These are phyloP conservation scores for Lactifluus piperatus DNA, from an alignment of 768 basidiomycete species.

Conservation along the genomic window DNA sequence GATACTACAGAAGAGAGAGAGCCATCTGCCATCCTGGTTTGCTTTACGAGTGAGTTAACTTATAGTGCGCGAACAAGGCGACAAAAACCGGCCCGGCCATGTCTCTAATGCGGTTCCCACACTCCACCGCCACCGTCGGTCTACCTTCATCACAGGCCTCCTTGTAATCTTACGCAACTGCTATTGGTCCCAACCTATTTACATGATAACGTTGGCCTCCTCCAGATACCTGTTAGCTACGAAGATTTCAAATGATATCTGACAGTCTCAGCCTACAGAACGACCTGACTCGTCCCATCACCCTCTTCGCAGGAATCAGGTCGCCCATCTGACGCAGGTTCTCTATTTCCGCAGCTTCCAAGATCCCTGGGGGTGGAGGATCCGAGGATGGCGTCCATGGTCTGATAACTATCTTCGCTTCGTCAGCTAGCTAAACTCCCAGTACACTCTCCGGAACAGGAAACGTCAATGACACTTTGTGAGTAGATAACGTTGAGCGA, in stretches of 20 bases:
- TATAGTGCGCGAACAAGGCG: neutral
- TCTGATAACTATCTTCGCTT: neutral
- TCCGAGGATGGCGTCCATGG: neutral
- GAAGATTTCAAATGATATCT: too few relatives aligned
- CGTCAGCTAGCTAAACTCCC: neutral
- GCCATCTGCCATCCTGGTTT: constrained; percentile 33
- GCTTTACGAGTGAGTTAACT: neutral
- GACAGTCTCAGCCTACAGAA: too few relatives aligned
- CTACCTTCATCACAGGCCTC: too few relatives aligned
- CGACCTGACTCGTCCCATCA: too few relatives aligned
- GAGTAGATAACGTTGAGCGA: neutral
- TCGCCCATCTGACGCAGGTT: neutral
- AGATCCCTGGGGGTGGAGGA: neutral
- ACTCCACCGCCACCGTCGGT: too few relatives aligned
- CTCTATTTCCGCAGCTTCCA: neutral
- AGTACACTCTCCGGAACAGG: neutral
- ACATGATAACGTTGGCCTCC: too few relatives aligned
- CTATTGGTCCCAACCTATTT: too few relatives aligned
- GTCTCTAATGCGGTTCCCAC: too few relatives aligned
- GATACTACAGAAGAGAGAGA: constrained; percentile 83
- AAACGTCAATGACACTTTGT: neutral
- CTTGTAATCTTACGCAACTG: too few relatives aligned
- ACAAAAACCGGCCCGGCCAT: neutral
- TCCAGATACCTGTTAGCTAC: too few relatives aligned
- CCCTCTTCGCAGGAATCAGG: too few relatives aligned